Percentiles rank a stretch among this genome's conserved stretches.
Conservation (phyloP, 306 rosid genomes). For the Leucaena leucocephala region DNA sequence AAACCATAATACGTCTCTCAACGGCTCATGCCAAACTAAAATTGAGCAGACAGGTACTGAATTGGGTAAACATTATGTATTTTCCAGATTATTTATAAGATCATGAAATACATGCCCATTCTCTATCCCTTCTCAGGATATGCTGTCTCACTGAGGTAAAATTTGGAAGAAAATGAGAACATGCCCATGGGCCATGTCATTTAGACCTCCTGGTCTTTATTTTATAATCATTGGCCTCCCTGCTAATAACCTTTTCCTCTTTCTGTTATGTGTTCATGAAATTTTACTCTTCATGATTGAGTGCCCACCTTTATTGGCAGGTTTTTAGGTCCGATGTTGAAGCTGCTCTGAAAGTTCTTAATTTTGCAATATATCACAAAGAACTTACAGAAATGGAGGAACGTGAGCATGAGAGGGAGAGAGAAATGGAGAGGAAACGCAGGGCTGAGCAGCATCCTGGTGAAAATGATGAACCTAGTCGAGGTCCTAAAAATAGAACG, state of each 20-base stretch:
- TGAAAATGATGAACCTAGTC: slow-evolving; percentile 54
- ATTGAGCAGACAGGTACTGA: slow-evolving; percentile 76
- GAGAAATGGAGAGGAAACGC: slow-evolving; percentile 69
- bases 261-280: background rate
- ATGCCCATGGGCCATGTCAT: slow-evolving; percentile 10
- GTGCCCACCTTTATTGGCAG: slow-evolving; percentile 44
- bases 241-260: background rate
- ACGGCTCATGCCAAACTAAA: slow-evolving; percentile 98
- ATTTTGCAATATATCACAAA: slow-evolving; percentile 93
- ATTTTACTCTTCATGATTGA: slow-evolving; percentile 29
- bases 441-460: slow-evolving; percentile 49
- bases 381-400: slow-evolving; percentile 96
- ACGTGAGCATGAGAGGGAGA: slow-evolving; percentile 79
- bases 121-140: background rate
- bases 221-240: slow-evolving; percentile 5
- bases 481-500: slow-evolving; percentile 50
- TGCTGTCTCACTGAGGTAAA: background rate
- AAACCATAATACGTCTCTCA: slow-evolving; percentile 96
- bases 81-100: slow-evolving; percentile 7
- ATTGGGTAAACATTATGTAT: background rate
- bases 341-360: slow-evolving; percentile 79
- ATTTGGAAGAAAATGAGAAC: background rate
- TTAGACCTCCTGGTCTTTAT: slow-evolving; percentile 1
- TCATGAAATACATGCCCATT: slow-evolving; percentile 4
- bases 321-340: slow-evolving; percentile 93